phyloP scores from a whole-genome alignment of 2,329 filamentous ascomycete species.

The Teratosphaeria gauchensis region DNA sequence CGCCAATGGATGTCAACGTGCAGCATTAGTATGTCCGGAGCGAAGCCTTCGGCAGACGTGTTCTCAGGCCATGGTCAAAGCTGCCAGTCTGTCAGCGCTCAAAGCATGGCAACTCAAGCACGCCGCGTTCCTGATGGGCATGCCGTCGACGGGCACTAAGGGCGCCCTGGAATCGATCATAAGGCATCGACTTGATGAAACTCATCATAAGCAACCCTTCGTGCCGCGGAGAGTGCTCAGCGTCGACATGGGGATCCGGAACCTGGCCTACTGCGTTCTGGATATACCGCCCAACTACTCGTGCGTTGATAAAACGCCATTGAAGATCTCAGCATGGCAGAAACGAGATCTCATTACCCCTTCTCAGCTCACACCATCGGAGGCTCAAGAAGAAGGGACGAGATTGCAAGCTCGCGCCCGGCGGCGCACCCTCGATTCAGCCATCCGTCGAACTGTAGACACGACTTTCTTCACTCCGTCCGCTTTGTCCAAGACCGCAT shows the following conservation, averaged over 20 bases:
- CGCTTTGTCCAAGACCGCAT: conserved; percentile 46
- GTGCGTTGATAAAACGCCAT: background rate
- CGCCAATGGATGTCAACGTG: no score
- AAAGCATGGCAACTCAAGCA: conserved; percentile 47
- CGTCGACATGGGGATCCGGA: conserved; percentile 77
- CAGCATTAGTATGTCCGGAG: no score
- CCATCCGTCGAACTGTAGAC: background rate
- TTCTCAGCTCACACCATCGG: background rate
- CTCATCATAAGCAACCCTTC: background rate
- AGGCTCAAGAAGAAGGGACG: background rate
- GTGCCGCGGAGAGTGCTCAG: conserved; percentile 48
- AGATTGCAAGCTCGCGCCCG: background rate
- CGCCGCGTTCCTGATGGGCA: conserved; percentile 52
- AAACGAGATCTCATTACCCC: conserved; percentile 22
- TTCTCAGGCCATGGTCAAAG: background rate
- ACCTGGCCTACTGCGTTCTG: conserved; percentile 61
- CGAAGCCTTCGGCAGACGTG: background rate
- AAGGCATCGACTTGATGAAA: background rate
- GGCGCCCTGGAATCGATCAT: conserved; percentile 34
- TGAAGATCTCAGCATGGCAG: conserved; percentile 28
- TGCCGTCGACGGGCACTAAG: conserved; percentile 52
- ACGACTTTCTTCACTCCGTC: conserved; percentile 33
- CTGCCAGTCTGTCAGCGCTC: conserved; percentile 17
- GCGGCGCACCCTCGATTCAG: background rate
- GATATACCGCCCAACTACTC: conserved; percentile 7